Base-by-base conservation (phyloP, 2,329 filamentous ascomycete species). In the Pochonia chlamydosporia region DNA sequence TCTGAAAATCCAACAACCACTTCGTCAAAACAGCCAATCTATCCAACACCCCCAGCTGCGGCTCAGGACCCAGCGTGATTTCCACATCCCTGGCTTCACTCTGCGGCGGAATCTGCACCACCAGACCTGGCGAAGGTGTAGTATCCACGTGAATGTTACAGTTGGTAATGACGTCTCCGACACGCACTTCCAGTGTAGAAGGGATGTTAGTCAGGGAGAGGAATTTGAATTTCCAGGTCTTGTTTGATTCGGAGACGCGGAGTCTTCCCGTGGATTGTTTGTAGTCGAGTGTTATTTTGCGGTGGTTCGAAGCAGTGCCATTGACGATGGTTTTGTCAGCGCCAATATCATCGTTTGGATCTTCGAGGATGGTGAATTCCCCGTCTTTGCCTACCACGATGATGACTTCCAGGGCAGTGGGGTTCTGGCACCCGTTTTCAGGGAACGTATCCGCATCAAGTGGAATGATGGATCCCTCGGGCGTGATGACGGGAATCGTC, bases 401-500 rank as follows among this genome's bases (percentile, higher is more conserved):
- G 11, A 48, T 13, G 6, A 44, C 16, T 24, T 48, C 46, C 4
- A 48, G 36, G 20, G 4, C 10, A 18, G 36, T 18, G 3, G 46
- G 41, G 26, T 48, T 48, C 36, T 40, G 40, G 33, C 46, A 48
- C 14, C 46, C 46, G 30, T 48, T 48, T 18, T 31, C 14, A 2
- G 46, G 46, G 33, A 16, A 14, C 25, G 18, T 6, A 3, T 48
- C 41, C 24, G 18, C 24, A 14, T 44, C 46, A 20, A 48, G 46
- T 2, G 46, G 46, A 9, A 48, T 40, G 41, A 48, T 48, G 21
- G 46, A 43, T 14, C 46, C 46, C n/a, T 48, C 35, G 6, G 46
- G 46, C 13, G 41, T 21, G 35, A 48, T 41, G 8, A 82, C 74
- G 0, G 81, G 81, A 25, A 74, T 69, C 16, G 67, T 58, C 10